Evolutionary conservation across 768 basidiomycete genomes (phyloP).

Genomic region (Tulasnella sp.): DNA sequence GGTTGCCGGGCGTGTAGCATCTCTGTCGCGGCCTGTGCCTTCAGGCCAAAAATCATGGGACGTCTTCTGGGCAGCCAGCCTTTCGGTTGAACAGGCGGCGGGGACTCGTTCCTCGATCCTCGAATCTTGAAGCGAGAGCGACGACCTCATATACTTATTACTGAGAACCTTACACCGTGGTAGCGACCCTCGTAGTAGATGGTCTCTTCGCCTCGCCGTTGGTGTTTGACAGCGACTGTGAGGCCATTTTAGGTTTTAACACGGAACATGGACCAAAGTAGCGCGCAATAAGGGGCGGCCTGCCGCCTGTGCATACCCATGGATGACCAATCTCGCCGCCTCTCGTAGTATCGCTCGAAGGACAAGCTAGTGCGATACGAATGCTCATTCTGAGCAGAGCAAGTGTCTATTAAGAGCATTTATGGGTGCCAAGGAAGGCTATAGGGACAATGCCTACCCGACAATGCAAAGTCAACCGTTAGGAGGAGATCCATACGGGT

Average conservation of each 20-base stretch:
- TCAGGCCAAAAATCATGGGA: too few species aligned
- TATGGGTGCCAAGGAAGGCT: too few species aligned
- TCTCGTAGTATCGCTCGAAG: constrained; percentile 56
- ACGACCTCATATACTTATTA: too few species aligned
- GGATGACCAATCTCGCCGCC: constrained; percentile 63
- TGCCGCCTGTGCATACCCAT: constrained; percentile 48
- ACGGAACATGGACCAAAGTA: constrained; percentile 63
- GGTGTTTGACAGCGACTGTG: constrained; percentile 59
- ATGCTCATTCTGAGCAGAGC: not conserved
- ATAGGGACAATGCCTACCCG: not conserved
- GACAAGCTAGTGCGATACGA: constrained; percentile 39
- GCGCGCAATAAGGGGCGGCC: constrained; percentile 38
- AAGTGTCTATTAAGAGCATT: too few species aligned
- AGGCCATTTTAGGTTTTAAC: constrained; percentile 54
- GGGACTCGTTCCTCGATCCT: too few species aligned
- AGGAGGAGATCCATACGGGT: too few species aligned
- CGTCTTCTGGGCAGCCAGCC: not conserved
- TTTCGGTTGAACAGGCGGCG: too few species aligned
- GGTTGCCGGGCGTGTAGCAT: too few species aligned
- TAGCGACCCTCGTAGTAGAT: constrained; percentile 36
- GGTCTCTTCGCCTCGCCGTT: constrained; percentile 55
- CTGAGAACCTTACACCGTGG: too few species aligned
- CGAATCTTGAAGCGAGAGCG: too few species aligned
- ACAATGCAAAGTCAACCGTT: not conserved
- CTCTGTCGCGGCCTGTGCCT: too few species aligned